Base-by-base conservation (phyloP, 148 eudicot species). In the Rheum nobile region DNA sequence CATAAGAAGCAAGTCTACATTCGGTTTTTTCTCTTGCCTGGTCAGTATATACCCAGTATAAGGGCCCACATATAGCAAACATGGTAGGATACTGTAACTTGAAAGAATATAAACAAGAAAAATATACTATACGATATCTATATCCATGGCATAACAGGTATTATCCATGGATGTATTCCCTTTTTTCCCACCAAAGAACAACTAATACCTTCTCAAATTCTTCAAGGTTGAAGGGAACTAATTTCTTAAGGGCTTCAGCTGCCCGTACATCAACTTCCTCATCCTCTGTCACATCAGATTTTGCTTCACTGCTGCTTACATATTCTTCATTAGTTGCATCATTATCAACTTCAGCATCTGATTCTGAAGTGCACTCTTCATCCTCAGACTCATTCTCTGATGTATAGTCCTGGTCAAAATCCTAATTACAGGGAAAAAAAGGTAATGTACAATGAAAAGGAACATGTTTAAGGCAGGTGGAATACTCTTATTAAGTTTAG, bases 371-470 rank as follows among this genome's bases (percentile, higher is more conserved):
- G 75, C 85, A 76, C 75, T 92, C 97, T 72, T 91, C 97, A 63
- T 86, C 93, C 54, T 95, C 98, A 67, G 90, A 87, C 70, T 95
- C 98, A 76, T 80, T 82, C 77, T 90, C 97, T 31, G 89, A 86
- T 74, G 86, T 70, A 76, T 86, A 79, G 80, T 90, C 93, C 71
- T 95, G 88, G 70, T 86, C 83, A 77, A 90, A 84, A 82, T 90
- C 97, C 98, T 94, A 79, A 76, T 82, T 32, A 42, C 59, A 77
- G 39, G 37, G 9, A 63, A 41, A 17, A 47, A 17, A 37, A 67
- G 8, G 68, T 72, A 72, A 46, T 43, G 75, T 28, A 14, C 32
- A 72, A 17, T 8, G 21, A 65, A 29, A 14, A 34, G 10, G 9
- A 5, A 17, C 22, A 10, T 55, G 63, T 24, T 61, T 32, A 65